Percentiles rank a stretch among this genome's conserved stretches.
Conservation (phyloP, 2,329 filamentous ascomycete genomes). For the Pezicula neosporulosa region DNA sequence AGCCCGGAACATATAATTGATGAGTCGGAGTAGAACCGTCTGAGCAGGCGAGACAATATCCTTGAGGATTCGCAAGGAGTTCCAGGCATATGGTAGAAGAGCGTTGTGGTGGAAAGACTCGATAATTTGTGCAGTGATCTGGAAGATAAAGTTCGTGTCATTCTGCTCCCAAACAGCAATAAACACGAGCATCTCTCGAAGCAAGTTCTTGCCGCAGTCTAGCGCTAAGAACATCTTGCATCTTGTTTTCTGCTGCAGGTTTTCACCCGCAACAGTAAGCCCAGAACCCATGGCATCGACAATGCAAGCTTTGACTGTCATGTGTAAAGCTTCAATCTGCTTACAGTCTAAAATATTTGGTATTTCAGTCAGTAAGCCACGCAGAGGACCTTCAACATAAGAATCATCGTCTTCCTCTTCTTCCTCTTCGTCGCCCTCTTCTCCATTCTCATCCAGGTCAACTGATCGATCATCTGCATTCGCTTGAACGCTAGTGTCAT, state of each 20-base stretch:
- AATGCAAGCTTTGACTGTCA: conserved; percentile 96
- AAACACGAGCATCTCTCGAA: conserved; percentile 90
- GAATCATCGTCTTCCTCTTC: conserved; percentile 73
- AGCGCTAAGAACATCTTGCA: conserved; percentile 88
- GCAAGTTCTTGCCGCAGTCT: conserved; percentile 83
- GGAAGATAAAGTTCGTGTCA: conserved; percentile 91
- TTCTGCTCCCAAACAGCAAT: conserved; percentile 96
- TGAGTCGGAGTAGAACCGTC: conserved; percentile 84
- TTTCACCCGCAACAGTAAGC: conserved; percentile 65
- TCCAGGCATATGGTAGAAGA: conserved; percentile 87
- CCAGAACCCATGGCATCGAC: conserved; percentile 76
- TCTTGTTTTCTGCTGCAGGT: conserved; percentile 86
- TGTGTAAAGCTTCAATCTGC: conserved; percentile 92
- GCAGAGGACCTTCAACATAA: conserved; percentile 74
- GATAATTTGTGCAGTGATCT: conserved; percentile 94
- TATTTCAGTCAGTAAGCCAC: conserved; percentile 86
- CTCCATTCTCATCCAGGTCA: conserved; percentile 44
- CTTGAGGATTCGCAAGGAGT: conserved; percentile 85
- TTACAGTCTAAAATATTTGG: conserved; percentile 91
- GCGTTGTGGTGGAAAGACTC: conserved; percentile 88
- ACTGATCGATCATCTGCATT: conserved; percentile 8
- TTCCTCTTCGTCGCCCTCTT: conserved; percentile 61
- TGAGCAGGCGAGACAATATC: conserved; percentile 96
- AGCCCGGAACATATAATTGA: conserved; percentile 83
- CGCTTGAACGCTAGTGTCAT: conserved; percentile 12